Base-by-base conservation (phyloP, 2,329 filamentous ascomycete species). In the Penicillium sp. region DNA sequence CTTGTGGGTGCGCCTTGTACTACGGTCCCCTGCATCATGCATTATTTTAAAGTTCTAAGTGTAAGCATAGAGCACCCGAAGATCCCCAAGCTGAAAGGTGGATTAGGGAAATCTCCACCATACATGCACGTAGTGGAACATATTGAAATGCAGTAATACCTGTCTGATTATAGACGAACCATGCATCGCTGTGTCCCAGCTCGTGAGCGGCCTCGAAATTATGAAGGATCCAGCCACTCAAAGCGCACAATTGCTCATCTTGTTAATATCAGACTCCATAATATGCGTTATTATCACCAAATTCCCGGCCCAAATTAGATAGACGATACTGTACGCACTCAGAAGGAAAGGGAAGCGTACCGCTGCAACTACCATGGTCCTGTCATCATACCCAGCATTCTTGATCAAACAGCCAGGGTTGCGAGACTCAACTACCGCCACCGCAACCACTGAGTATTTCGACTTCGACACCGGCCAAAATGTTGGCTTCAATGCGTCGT, bases 391-490 rank as follows among this genome's bases (percentile, higher is more conserved):
- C n/a, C 35, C 35, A 4, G 35, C 16, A 39, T 39, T 39, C 35
- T 39, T 39, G 35, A 39, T 19, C 8, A 39, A 19, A 39, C 35
- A 10, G 35, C 35, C 9, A 19, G n/a, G 2, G 19, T 19, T 39
- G 35, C 19, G 35, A 39, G 1, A 39, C 19, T 42, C 53, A 5
- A 54, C 42, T n/a, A 48, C 21, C 3, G 10, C 44, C 25, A 44
- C 48, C 8, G 43, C 47, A 35, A 57, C 46, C 9, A 58, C 56
- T 1, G 23, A 57, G 14, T 64, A 65, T 49, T 58, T 62, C 21
- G 61, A 67, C 35, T 65, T 67, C 53, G 42, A 33, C 31, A 67
- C 60, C 10, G 63, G 62, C 9, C 26, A 45, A 3, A 42, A 44
- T 4, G 59, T 66, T 14, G 42, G 53, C 19, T 61, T 59, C 11